These are phyloP conservation scores for Kazachstania bromeliacearum DNA, from an alignment of 805 yeast species.

Conservation along the genomic window DNA sequence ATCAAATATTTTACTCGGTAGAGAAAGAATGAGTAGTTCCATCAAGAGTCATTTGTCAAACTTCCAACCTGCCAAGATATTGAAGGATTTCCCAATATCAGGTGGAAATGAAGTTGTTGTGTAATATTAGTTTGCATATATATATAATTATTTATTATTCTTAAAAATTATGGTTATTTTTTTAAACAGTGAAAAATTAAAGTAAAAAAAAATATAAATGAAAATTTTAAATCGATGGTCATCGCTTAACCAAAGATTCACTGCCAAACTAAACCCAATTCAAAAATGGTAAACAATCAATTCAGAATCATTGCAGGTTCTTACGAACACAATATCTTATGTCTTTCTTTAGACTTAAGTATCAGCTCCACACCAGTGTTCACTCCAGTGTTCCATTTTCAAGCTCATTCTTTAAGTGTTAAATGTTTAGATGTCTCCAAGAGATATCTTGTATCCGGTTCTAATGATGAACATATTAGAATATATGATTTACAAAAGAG, in stretches of 20 bases:
- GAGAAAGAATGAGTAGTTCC: conserved; percentile 38
- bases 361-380: conserved; percentile 45
- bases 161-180: neutral
- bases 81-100: conserved; percentile 6
- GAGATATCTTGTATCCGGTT: conserved; percentile 83
- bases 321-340: conserved; percentile 84
- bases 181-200: neutral
- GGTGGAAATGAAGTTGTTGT: neutral
- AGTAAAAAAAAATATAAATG: neutral
- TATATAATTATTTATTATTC: neutral
- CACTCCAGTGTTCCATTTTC: conserved; percentile 91
- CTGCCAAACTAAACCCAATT: neutral
- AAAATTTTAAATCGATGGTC: neutral
- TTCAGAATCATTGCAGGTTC: conserved; percentile 89
- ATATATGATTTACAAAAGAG: conserved; percentile 90
- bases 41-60: conserved; percentile 28
- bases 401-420: conserved; percentile 85
- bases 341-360: conserved; percentile 66
- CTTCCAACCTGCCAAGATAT: conserved; percentile 17
- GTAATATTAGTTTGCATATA: neutral
- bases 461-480: conserved; percentile 91
- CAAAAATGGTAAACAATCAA: conserved; percentile 26
- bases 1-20: conserved; percentile 45
- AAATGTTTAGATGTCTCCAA: conserved; percentile 75
- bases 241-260: neutral